phyloP scores from a whole-genome alignment of 768 basidiomycete genomes.

The Myochromella boudieri region DNA sequence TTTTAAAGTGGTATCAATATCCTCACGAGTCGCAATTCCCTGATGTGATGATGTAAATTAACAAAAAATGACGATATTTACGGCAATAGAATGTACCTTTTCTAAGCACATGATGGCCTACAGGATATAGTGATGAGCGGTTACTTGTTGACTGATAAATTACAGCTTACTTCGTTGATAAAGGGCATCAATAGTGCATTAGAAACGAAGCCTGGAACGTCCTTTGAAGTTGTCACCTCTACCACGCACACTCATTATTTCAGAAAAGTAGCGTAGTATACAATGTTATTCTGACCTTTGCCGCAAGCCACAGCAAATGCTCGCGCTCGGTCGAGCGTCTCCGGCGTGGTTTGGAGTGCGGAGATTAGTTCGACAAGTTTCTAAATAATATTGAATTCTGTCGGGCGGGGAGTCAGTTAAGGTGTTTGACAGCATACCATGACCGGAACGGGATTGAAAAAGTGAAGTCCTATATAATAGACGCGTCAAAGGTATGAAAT shows the following conservation, averaged over 20 bases:
- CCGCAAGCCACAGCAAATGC: constrained; percentile 86
- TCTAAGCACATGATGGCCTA: constrained; percentile 93
- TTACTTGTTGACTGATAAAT: not conserved
- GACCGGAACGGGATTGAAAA: constrained; percentile 96
- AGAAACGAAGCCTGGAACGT: constrained; percentile 94
- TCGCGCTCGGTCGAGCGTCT: constrained; percentile 73
- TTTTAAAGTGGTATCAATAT: constrained; percentile 93
- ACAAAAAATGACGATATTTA: not conserved
- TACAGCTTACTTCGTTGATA: constrained; percentile 77
- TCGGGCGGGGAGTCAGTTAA: not conserved
- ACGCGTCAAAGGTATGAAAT: not conserved
- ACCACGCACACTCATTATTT: constrained; percentile 1
- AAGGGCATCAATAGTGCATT: constrained; percentile 96
- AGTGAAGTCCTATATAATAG: constrained; percentile 67
- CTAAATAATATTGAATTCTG: constrained; percentile 32
- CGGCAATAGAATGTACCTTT: constrained; percentile 49
- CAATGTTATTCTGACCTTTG: constrained; percentile 54
- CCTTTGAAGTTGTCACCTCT: constrained; percentile 90
- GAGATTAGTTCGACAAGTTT: constrained; percentile 96
- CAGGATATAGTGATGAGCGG: constrained; percentile 5
- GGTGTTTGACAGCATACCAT: constrained; percentile 58
- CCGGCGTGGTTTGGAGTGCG: constrained; percentile 83
- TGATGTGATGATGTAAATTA: constrained; percentile 24
- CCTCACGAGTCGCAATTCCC: constrained; percentile 91
- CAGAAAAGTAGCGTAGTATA: not conserved